Evolutionary conservation across 331 rosid species (phyloP), one percentile per base, ranked within the genome.

Genomic region (Arachis monticola): DNA sequence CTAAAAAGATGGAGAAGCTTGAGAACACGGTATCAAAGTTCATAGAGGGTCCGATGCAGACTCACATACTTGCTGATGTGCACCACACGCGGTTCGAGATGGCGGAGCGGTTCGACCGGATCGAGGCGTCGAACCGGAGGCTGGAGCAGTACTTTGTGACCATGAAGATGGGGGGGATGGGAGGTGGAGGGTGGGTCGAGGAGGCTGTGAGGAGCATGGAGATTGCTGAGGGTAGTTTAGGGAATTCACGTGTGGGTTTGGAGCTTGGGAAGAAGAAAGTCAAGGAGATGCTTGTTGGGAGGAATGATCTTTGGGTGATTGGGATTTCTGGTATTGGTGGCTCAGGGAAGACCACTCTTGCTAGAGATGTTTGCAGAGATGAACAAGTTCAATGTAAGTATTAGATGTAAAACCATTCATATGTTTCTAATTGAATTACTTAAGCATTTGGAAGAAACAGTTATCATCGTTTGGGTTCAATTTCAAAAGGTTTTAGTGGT

Each of bases 291-390:
- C 30, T 91, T 52, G 5, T 85, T 62, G 85, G 78, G 6, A 76
- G 82, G 22, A 75, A 52, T 7, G 90, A 89, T 59, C 69, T 77
- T 64, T 32, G 50, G 5, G 85, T 90, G 41, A 82, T 91, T 50
- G 97, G 91, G 52, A 84, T 93, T 70, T 72, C 72, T 32, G 98
- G 98, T 57, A 85, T 91, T 64, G 98, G 97, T 60, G 98, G 98
- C 0, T 93, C 96, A 2, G 98, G 97, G 5, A 93, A 93, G 72
- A 93, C 98, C 8, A 93, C 97, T 60, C 86, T 93, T 46, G 98
- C 92, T 4, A 84, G 84, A 79, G 96, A 89, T 60, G 41, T 93
- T 46, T 80, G 85, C 82, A 84, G 80, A 70, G 97, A 91, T 76
- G 81, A 81, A 45, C 83, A 87, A 55, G 83, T 93, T 46, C 83